A percentile compares a stretch with the other conserved stretches of the same genome.
These are phyloP conservation scores for Plasmodium gaboni DNA, from an alignment of 169 alveolate species.

Conservation along the genomic window DNA sequence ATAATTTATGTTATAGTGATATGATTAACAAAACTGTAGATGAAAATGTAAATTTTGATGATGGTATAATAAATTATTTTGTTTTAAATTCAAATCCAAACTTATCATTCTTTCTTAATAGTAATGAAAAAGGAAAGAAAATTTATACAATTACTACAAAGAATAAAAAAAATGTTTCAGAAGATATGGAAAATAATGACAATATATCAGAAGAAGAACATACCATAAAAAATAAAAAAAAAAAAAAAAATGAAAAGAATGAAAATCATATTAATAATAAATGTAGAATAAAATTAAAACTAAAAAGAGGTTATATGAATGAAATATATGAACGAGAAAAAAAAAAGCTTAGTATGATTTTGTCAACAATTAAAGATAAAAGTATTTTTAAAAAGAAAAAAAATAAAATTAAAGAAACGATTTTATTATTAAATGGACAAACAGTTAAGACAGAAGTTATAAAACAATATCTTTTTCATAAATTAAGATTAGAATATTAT, in stretches of 20 bases:
- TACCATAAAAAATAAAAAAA: not conserved
- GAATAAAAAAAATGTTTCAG: not conserved
- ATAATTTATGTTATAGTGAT: slow-evolving; percentile 22
- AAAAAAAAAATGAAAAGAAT: not conserved
- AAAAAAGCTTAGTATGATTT: slow-evolving; percentile 15
- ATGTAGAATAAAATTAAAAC: slow-evolving; percentile 20
- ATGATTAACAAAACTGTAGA: slow-evolving; percentile 36
- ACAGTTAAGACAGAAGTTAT: slow-evolving; percentile 43
- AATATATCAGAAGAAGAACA: not conserved
- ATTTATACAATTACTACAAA: not conserved
- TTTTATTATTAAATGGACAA: slow-evolving; percentile 66
- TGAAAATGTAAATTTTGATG: slow-evolving; percentile 64
- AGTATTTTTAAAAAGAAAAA: slow-evolving; percentile 35
- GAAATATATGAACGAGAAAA: slow-evolving; percentile 63
- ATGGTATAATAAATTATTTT: slow-evolving; percentile 47
- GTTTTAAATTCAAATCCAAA: slow-evolving; percentile 44
- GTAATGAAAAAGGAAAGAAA: not conserved
- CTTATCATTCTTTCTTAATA: slow-evolving; percentile 20
- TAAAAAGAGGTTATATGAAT: slow-evolving; percentile 65
- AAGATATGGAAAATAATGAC: not conserved
- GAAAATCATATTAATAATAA: not conserved
- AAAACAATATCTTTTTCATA: slow-evolving; percentile 56
- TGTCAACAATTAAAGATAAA: slow-evolving; percentile 38
- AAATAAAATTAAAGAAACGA: slow-evolving; percentile 36
- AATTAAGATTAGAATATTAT: slow-evolving; percentile 70